Evolutionary conservation across 1,284 basidiomycete genomes (phyloP), one percentile per base, ranked within the genome.

Genomic region (Ustilago cynodontis): DNA sequence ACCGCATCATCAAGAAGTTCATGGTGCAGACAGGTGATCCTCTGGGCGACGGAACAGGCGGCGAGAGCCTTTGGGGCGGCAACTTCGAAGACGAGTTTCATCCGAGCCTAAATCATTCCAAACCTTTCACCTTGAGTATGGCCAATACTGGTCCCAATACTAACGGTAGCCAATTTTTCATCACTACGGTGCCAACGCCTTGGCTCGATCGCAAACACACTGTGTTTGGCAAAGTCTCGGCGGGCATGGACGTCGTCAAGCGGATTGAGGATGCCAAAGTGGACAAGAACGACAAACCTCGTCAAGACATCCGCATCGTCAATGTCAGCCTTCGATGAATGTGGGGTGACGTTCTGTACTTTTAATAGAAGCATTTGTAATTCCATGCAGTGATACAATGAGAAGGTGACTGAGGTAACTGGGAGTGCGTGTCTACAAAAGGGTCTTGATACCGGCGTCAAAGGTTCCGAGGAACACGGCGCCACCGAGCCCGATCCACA

Each of bases 21-120:
- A 99, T 99, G 97, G 91, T 99, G 59, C 96, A 99, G 88, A 98
- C 95, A 2, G 96, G 97, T 39, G 96, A 99, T 83, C 97, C 97
- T 1, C 88, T 97, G 5, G 96, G 94, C 18, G 95, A 99, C 86
- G 97, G 97, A 2, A 98, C 95, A 0, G 97, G 97, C n/a, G 97
- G 97, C 24, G 79, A 82, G 64, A 94, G 93, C 18, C 94, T 98
- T 72, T 99, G 96, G 96, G 95, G 93, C 2, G 66, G 66, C 28
- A 75, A 70, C 59, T 99, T 99, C 82, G 96, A 97, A 85, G 97
- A 99, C 86, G 96, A 99, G 87, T 95, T 99, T 85, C 74, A 77
- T 16, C 92, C 94, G 73, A 92, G 93, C 62, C 88, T 97, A 64
- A 92, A 91, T 86, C 96, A 98, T 86, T 94, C 98, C 86, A 89